phyloP scores from a whole-genome alignment of 1,139 yeast species.

The Blastobotrys arbuscula region DNA sequence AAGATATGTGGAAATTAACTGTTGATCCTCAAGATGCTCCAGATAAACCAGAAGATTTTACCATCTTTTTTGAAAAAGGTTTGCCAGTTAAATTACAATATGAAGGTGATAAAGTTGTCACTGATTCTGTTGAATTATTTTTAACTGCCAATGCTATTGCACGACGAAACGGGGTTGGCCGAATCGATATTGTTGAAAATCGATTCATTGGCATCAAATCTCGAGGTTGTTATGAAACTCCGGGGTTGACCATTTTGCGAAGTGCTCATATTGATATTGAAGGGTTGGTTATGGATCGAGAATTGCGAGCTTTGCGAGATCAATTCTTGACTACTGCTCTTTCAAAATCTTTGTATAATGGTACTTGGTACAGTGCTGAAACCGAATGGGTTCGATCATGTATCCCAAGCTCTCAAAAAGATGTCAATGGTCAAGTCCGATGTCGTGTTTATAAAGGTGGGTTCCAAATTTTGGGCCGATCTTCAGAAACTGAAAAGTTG shows the following conservation, averaged over 20 bases:
- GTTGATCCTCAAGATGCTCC: slow-evolving; percentile 97
- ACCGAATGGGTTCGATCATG: slow-evolving; percentile 91
- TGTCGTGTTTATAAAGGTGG: slow-evolving; percentile 90
- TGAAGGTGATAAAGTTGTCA: slow-evolving; percentile 51
- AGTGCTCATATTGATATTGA: slow-evolving; percentile 91
- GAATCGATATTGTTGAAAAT: slow-evolving; percentile 97
- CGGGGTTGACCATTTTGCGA: slow-evolving; percentile 93
- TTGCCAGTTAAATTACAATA: slow-evolving; percentile 75
- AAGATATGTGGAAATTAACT: slow-evolving; percentile 99
- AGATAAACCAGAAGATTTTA: slow-evolving; percentile 80
- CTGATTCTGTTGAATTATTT: slow-evolving; percentile 90
- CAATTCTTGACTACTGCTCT: slow-evolving; percentile 90
- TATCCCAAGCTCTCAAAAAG: slow-evolving; percentile 89
- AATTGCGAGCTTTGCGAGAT: slow-evolving; percentile 95
- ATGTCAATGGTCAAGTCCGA: slow-evolving; percentile 96
- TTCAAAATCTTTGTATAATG: slow-evolving; percentile 89
- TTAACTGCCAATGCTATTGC: slow-evolving; percentile 90
- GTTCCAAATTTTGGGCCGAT: slow-evolving; percentile 82
- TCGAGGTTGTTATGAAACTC: slow-evolving; percentile 99
- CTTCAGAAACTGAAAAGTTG: slow-evolving; percentile 88
- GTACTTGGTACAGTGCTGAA: slow-evolving; percentile 97
- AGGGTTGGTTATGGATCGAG: slow-evolving; percentile 95
- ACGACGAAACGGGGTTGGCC: slow-evolving; percentile 98
- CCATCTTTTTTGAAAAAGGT: slow-evolving; percentile 80
- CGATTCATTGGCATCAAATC: slow-evolving; percentile 98